Evolutionary conservation across 768 basidiomycete species (phyloP).

Genomic region (Lanmaoa rubissima): DNA sequence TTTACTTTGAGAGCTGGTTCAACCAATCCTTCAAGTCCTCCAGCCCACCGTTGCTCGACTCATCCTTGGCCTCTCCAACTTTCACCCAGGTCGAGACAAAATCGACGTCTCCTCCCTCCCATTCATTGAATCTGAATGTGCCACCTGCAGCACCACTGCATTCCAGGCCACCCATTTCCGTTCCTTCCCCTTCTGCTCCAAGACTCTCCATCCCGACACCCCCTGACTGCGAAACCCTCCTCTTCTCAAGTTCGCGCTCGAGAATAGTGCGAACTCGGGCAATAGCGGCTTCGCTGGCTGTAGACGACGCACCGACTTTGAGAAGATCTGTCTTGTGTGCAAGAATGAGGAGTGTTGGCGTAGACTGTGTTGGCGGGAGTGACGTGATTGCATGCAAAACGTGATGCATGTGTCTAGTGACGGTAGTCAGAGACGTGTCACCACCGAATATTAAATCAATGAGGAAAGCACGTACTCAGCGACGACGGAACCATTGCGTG

Average conservation of each 20-base stretch:
- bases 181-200: conserved; percentile 62
- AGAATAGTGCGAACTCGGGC: conserved; percentile 73
- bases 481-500: conserved; percentile 68
- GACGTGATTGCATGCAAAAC: conserved; percentile 69
- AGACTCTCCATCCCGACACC: conserved; percentile 72
- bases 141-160: conserved; percentile 53
- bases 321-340: conserved; percentile 79
- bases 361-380: conserved; percentile 64
- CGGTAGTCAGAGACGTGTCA: background rate
- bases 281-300: conserved; percentile 50
- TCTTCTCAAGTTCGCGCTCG: conserved; percentile 82
- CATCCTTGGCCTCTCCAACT: conserved; percentile 32
- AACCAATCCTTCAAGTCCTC: conserved; percentile 48
- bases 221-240: conserved; percentile 58
- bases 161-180: conserved; percentile 74
- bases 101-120: conserved; percentile 80
- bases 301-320: conserved; percentile 41
- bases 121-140: conserved; percentile 70
- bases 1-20: conserved; percentile 33
- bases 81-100: conserved; percentile 60
- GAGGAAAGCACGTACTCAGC: conserved; percentile 65
- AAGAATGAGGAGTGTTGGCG: conserved; percentile 62
- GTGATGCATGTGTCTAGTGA: conserved; percentile 65
- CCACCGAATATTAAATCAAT: background rate
- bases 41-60: conserved; percentile 38